Evolutionary conservation across 768 basidiomycete genomes (phyloP), one percentile per base, ranked within the genome.

Genomic region (Boletus edulis): DNA sequence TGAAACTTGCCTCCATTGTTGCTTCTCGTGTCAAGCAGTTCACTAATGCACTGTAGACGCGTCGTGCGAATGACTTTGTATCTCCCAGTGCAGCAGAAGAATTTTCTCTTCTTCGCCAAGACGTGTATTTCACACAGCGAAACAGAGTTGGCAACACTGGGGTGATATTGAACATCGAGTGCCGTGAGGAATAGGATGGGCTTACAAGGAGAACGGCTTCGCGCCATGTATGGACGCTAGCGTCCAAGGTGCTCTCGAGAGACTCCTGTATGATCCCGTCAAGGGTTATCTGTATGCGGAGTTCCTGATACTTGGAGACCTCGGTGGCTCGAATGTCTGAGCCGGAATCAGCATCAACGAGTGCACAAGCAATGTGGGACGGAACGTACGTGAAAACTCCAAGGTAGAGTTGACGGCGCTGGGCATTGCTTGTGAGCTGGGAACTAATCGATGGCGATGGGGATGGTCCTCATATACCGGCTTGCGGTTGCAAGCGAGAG

Each of bases 191-290:
- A 50, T 10, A 31, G 31, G 40, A 44, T 0, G 15, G 45, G 24
- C 67, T 57, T 56, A 68, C 67, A 68, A 68, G 34, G 60, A 57
- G 56, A 68, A 68, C 11, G 68, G 64, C n/a, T 43, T 68, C 68
- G 14, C 57, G 68, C 67, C 67, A 68, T 32, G 62, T 51, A 29
- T 68, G 67, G 43, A 66, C 57, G 54, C 56, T 58, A 0, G 64
- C 63, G 34, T 66, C 57, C 54, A 66, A 41, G 37, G 55, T 59
- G 46, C 67, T 68, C 45, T 70, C 67, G 24, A 63, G 51, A 22
- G 67, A 68, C 55, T 68, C 67, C 15, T 68, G 67, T n/a, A 66
- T 55, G 20, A 55, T 58, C 39, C 59, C 67, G 50, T 70, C 67
- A 13, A 68, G 57, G 59, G 66, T 59, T 41, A 68, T 59, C 11